A percentile compares a stretch with the other conserved stretches of the same genome.
These are phyloP conservation scores for Coemansia sp. DNA, from an alignment of 192 early-diverging fungal species.

Conservation along the genomic window DNA sequence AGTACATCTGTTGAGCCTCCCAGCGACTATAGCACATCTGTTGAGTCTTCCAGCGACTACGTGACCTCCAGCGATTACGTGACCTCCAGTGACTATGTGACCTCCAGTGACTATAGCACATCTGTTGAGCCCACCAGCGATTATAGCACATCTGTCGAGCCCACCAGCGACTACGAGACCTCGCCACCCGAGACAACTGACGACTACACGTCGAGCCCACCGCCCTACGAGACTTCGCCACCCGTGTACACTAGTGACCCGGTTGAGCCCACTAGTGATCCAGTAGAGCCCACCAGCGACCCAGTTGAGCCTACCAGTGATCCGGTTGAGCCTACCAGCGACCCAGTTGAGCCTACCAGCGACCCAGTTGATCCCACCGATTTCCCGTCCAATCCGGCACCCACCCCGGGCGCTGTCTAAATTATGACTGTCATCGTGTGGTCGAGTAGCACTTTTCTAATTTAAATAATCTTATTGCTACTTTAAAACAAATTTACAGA, in stretches of 20 bases:
- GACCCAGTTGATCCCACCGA: conserved; percentile 2
- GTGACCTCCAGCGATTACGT: too few species aligned
- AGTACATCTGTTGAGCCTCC: conserved; percentile 1
- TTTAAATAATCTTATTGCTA: too few species aligned
- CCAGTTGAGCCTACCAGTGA: too few species aligned
- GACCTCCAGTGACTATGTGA: background rate
- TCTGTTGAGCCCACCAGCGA: conserved; percentile 1
- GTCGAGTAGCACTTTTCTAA: too few species aligned
- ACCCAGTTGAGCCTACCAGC: background rate
- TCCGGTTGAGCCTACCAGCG: too few species aligned
- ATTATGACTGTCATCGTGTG: background rate
- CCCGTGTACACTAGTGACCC: too few species aligned
- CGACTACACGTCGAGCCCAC: conserved; percentile 7
- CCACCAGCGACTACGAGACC: conserved; percentile 5
- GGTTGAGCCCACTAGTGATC: too few species aligned
- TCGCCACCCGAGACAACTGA: background rate
- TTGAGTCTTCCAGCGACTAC: background rate
- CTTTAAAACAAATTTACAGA: too few species aligned
- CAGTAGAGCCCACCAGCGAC: too few species aligned
- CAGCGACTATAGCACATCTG: conserved; percentile 14
- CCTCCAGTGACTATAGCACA: background rate
- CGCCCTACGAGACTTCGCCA: conserved; percentile 3
- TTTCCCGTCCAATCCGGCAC: conserved; percentile 8
- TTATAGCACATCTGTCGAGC: conserved; percentile 1
- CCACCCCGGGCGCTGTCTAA: background rate